These are phyloP conservation scores for Candida sojae DNA, from an alignment of 1,139 yeast species.

Conservation along the genomic window DNA sequence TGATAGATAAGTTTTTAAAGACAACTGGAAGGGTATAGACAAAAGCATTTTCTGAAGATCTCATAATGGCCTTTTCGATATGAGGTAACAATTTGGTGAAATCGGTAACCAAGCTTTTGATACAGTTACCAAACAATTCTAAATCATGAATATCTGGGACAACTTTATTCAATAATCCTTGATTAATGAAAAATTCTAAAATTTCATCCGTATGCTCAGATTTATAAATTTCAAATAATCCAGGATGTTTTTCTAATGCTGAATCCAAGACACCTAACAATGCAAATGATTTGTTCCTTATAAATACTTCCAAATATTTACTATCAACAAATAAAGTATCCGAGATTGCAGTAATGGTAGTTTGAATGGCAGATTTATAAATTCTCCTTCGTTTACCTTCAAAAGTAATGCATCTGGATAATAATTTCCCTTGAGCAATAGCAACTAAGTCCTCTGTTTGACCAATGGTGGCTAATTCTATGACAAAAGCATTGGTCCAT, in stretches of 20 bases:
- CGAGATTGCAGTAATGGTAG: slow-evolving; percentile 32
- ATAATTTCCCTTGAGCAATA: slow-evolving; percentile 23
- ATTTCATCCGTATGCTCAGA: slow-evolving; percentile 18
- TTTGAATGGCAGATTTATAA: slow-evolving; percentile 40
- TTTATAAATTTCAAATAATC: slow-evolving; percentile 27
- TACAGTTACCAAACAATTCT: slow-evolving; percentile 37
- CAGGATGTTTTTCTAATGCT: slow-evolving; percentile 39
- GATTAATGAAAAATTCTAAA: slow-evolving; percentile 25
- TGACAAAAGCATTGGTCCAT: slow-evolving; percentile 49
- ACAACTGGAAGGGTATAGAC: slow-evolving; percentile 53
- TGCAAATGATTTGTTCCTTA: slow-evolving; percentile 15
- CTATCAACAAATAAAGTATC: slow-evolving; percentile 12
- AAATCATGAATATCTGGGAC: slow-evolving; percentile 30
- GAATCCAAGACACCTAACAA: slow-evolving; percentile 44
- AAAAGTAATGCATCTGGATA: slow-evolving; percentile 20
- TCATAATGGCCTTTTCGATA: slow-evolving; percentile 72
- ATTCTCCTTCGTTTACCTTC: slow-evolving; percentile 40
- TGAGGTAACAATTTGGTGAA: slow-evolving; percentile 53
- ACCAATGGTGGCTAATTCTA: slow-evolving; percentile 19
- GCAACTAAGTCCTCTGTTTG: slow-evolving; percentile 17
- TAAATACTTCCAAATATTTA: slow-evolving; percentile 13
- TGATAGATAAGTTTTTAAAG: slow-evolving; percentile 21
- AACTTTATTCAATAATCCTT: slow-evolving; percentile 47
- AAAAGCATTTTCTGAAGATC: slow-evolving; percentile 79
- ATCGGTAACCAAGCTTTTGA: slow-evolving; percentile 43